Evolutionary conservation across 2,329 filamentous ascomycete species (phyloP).

Genomic region (Pseudopyricularia cyperi): DNA sequence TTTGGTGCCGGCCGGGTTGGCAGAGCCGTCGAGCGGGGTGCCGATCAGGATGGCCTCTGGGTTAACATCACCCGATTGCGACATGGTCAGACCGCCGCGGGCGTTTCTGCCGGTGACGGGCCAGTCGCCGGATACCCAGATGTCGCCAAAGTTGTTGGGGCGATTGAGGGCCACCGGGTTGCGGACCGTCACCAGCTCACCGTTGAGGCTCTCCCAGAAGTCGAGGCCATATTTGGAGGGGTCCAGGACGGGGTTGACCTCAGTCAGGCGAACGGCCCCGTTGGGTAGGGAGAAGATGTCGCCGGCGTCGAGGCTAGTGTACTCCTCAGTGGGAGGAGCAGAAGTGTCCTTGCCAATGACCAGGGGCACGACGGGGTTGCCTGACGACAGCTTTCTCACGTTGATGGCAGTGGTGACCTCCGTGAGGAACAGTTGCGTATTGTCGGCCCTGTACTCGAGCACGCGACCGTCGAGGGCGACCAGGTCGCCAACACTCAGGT

Average conservation of each 20-base stretch:
- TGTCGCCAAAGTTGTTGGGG: slow-evolving; percentile 53
- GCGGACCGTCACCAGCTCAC: slow-evolving; percentile 53
- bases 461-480: slow-evolving; percentile 47
- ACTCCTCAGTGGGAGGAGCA: slow-evolving; percentile 47
- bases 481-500: slow-evolving; percentile 47
- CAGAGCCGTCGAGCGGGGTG: slow-evolving; percentile 49
- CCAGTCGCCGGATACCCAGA: slow-evolving; percentile 57
- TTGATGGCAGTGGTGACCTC: slow-evolving; percentile 28
- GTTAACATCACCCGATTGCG: slow-evolving; percentile 45
- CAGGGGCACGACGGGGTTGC: slow-evolving; percentile 23
- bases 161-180: slow-evolving; percentile 42
- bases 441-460: slow-evolving; percentile 38
- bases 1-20: slow-evolving; percentile 44
- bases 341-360: slow-evolving; percentile 45
- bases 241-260: slow-evolving; percentile 45
- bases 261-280: slow-evolving; percentile 42
- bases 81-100: slow-evolving; percentile 52
- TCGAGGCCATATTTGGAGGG: slow-evolving; percentile 53
- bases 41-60: slow-evolving; percentile 57
- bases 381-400: slow-evolving; percentile 1
- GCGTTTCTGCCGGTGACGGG: slow-evolving; percentile 46
- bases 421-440: slow-evolving; percentile 39
- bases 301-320: slow-evolving; percentile 48
- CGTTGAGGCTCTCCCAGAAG: slow-evolving; percentile 59
- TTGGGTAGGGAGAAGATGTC: slow-evolving; percentile 54